phyloP scores from a whole-genome alignment of 805 yeast genomes.

The Saturnispora quitensis region DNA sequence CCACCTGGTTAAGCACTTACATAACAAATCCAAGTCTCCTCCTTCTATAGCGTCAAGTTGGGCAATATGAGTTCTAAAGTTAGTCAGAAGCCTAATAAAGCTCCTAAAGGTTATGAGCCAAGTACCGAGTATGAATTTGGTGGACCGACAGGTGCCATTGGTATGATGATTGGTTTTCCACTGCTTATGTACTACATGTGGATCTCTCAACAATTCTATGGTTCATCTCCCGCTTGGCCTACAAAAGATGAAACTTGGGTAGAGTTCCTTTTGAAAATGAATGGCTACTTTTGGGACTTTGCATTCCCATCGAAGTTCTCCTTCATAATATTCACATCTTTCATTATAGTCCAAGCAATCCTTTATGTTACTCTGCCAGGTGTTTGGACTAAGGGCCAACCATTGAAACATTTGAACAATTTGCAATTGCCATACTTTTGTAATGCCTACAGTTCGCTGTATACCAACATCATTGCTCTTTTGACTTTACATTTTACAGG shows the following conservation, averaged over 20 bases:
- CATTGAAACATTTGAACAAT: slow-evolving; percentile 70
- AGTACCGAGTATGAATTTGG: slow-evolving; percentile 75
- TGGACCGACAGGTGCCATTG: slow-evolving; percentile 80
- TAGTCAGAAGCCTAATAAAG: background rate
- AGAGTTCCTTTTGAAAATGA: slow-evolving; percentile 39
- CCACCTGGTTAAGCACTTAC: background rate
- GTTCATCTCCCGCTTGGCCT: slow-evolving; percentile 68
- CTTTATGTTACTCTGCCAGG: slow-evolving; percentile 88
- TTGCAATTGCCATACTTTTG: slow-evolving; percentile 86
- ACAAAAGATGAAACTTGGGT: slow-evolving; percentile 42
- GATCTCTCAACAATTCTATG: slow-evolving; percentile 76
- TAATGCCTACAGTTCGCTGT: slow-evolving; percentile 83
- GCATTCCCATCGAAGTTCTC: slow-evolving; percentile 54
- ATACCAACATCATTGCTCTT: slow-evolving; percentile 51
- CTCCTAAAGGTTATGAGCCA: slow-evolving; percentile 2
- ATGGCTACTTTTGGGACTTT: slow-evolving; percentile 36
- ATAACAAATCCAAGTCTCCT: background rate
- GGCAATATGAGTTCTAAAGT: background rate
- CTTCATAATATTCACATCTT: slow-evolving; percentile 64
- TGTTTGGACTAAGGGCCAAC: slow-evolving; percentile 91
- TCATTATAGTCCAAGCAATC: slow-evolving; percentile 56
- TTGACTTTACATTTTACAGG: slow-evolving; percentile 64
- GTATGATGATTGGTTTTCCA: slow-evolving; percentile 92
- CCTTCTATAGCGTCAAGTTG: background rate
- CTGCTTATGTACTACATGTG: slow-evolving; percentile 94